Conservation (phyloP, 345 rosid species). For the Eucalyptus camaldulensis region DNA sequence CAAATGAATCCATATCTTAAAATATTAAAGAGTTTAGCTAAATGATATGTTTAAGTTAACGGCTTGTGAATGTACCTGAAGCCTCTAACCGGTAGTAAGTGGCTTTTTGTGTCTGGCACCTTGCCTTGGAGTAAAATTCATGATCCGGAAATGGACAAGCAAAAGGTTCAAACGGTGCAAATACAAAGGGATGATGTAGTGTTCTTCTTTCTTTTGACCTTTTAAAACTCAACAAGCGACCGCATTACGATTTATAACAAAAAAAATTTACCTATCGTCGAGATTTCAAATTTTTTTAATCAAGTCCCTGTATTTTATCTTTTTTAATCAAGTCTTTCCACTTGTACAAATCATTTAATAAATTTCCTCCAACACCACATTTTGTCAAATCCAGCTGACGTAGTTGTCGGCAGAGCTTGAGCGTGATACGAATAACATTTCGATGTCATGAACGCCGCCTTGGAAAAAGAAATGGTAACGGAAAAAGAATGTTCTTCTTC, state of each 20-base stretch:
- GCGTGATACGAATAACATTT: not conserved
- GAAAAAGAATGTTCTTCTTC: not conserved
- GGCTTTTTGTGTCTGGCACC: not conserved
- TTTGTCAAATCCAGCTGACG: not conserved
- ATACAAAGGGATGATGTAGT: not conserved
- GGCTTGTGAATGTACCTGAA: not conserved
- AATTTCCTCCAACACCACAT: not conserved
- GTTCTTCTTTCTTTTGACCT: not conserved
- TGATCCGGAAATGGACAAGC: not conserved
- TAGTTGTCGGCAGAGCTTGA: not conserved
- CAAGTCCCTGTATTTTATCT: not conserved
- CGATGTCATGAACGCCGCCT: rapidly evolving
- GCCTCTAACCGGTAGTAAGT: not conserved
- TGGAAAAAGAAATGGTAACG: not conserved
- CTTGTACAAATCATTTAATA: not conserved
- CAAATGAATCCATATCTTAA: not conserved
- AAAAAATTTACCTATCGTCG: rapidly evolving
- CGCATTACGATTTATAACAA: not conserved
- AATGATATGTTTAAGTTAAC: not conserved
- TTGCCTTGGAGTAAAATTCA: not conserved
- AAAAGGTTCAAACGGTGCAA: not conserved
- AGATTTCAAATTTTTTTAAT: not conserved
- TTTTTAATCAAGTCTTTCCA: not conserved
- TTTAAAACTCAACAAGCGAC: not conserved
- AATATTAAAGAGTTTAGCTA: not conserved